Evolutionary conservation across 768 basidiomycete genomes (phyloP), one percentile per base, ranked within the genome.

Genomic region (Podaxis sp.): DNA sequence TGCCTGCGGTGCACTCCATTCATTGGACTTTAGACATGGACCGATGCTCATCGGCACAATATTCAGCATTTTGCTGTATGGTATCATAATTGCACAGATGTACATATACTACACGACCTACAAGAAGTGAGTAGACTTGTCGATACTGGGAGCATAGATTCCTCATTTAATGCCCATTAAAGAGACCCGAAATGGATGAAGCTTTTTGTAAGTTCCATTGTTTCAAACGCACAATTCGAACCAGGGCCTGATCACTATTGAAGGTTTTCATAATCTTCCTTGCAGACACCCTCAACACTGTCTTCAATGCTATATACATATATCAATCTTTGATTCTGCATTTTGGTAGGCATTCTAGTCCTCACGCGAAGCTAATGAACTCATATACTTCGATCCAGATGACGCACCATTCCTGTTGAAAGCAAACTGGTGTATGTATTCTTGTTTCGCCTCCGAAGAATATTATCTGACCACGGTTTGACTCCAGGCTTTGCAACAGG

Each of bases 131-230:
- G 68, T 19, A 58, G 60, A 67, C 68, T 22, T 6, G 83, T 76
- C 44, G 49, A 51, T 46, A 1, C 19, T 46, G 44, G n/a, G 15
- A 19, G 0, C 17, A 1, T 22, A 19, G n/a, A 7, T 46, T 51
- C 11, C 19, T 51, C 3, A 22, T 28, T 2, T 3, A 22, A 24
- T 8, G 1, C 54, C 19, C 13, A 4, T n/a, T 46, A 17, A 17
- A 84, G 82, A 15, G 83, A 85, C 64, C 75, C 69, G 36, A 46
- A 64, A 17, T 80, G 80, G 77, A 79, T 84, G 68, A 83, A 80
- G 63, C 36, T 69, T 0, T 77, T 84, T 62, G 83, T 84, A 54
- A 40, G 79, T 70, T 3, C 2, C 0, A 44, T 28, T 8, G 4
- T 46, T 13, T n/a, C n/a, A 19, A 3, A 11, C 17, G 2, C n/a